Base-by-base conservation (phyloP, 108 stramenopile genomes). In the Skeletonema marinoi region DNA sequence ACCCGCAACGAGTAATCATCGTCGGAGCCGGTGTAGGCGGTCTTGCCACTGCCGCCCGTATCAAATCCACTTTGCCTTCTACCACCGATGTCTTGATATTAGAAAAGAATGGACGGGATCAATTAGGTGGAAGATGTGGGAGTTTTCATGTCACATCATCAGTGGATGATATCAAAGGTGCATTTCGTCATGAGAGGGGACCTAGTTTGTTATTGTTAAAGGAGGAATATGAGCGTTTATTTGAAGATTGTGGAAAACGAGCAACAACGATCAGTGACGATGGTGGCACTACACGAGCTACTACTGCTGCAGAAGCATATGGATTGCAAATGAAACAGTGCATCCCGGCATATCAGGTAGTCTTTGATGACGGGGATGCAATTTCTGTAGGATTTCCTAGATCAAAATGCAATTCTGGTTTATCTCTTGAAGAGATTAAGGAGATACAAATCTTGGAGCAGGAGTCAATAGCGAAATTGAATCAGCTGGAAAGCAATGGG, bases 181-280 rank as follows among this genome's bases (percentile, higher is more conserved):
- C 51, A 4, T 92, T 94, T 85, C 88, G 93, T 61, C 93, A 94
- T 58, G 93, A 94, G 72, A 76, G 87, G 59, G 93, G 93, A 19
- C 91, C 93, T 3, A 87, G 86, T 68, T 70, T 94, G 39, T 66
- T 94, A 13, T 70, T 94, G 38, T 65, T 94, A 14, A 85, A 82
- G 32, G 73, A 88, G 30, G 82, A 89, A 21, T 94, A 94, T 60
- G 69, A 71, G 30, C 61, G 79, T 7, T 50, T 94, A 3, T 94
- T 94, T 76, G 59, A 46, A 11, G 89, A 92, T 65, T 85, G 86
- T 63, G 44, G 68, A 30, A 54, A 19, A 19, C 44, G 44, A 16
- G 16, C 44, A 46, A 7, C 60, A 25, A 1, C 13, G 46, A 38
- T 72, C 59, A 66, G 13, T 48, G 17, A 25, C 13, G 54, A 42